Percentiles rank a stretch among this genome's conserved stretches.
phyloP scores from a whole-genome alignment of 164 flowering plant genomes.

The Vitis rupestris region DNA sequence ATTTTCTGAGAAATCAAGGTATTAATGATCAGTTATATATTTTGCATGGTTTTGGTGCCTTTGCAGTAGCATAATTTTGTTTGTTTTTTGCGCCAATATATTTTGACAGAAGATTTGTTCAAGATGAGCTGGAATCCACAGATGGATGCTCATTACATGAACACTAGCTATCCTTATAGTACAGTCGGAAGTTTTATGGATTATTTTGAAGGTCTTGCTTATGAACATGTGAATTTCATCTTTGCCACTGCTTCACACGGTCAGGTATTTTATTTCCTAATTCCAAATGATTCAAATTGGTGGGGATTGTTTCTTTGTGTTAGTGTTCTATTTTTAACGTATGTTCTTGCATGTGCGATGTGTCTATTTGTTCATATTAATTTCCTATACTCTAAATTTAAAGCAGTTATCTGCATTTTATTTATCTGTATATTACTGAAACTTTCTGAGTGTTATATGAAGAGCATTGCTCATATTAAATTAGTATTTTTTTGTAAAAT shows the following conservation, averaged over 20 bases:
- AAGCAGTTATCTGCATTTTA: too few species aligned
- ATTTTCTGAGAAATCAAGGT: too few species aligned
- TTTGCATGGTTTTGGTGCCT: too few species aligned
- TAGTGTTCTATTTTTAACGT: too few species aligned
- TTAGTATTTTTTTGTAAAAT: not conserved
- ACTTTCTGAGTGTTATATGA: too few species aligned
- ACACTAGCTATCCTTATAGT: conserved; percentile 38
- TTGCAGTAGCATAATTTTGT: too few species aligned
- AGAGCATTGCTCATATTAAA: not conserved
- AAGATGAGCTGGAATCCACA: conserved; percentile 58
- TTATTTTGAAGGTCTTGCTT: conserved; percentile 61
- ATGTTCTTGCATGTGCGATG: not conserved
- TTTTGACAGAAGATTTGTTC: conserved; percentile 3
- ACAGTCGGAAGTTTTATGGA: conserved; percentile 64
- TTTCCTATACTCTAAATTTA: too few species aligned
- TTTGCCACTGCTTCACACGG: conserved; percentile 49
- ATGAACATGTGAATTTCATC: conserved; percentile 69
- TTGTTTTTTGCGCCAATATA: not conserved
- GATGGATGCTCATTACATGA: conserved; percentile 43
- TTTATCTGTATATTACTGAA: too few species aligned
- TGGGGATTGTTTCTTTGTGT: not conserved
- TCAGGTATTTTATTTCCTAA: conserved; percentile 34
- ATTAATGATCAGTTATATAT: too few species aligned
- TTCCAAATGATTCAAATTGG: not conserved
- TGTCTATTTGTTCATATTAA: too few species aligned